Evolutionary conservation across 306 rosid genomes (phyloP), one percentile per base, ranked within the genome.

Genomic region (Comarum palustre): DNA sequence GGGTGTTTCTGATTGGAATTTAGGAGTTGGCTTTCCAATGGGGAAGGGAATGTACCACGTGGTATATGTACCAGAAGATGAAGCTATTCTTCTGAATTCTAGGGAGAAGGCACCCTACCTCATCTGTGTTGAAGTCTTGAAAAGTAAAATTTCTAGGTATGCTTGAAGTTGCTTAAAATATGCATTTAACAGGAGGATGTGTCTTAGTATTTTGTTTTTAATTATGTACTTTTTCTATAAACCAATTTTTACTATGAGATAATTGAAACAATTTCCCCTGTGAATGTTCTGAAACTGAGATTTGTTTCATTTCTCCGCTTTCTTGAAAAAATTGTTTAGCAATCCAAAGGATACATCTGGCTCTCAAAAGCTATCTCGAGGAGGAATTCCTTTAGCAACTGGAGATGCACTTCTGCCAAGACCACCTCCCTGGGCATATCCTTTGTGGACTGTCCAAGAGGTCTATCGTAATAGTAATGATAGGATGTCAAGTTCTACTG

Each of bases 391-490:
- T 72, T 84, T 95, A 70, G 99, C 97, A 68, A 95, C 90, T 86
- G 97, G 99, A 78, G 97, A 95, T 73, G 99, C 96, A 60, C 72
- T 88, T 61, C 81, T 95, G 84, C 93, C 80, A 27, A 91, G 90
- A 80, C 99, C 96, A 75, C 99, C 99, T 76, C 89, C 99, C 39
- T 95, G 99, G 99, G 99, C 99, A 38, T 95, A 90, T 88, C 97
- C 99, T 72, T 86, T 95, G 78, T 82, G 88, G 92, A 90, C 97
- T 81, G 83, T 95, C 71, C 99, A 95, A 80, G 99, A 95, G 86
- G 97, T 67, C 14, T 95, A 95, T 69, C 97, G 99, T 25, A 95
- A 95, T 87, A 95, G 99, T 85, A 84, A 88, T 75, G 99, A 95
- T 71, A 86, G 99, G 80, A 95, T 95, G 97, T 95, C 99, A 67